Conservation (phyloP, 176 grass and related monocot species). For the Cymbopogon citratus region DNA sequence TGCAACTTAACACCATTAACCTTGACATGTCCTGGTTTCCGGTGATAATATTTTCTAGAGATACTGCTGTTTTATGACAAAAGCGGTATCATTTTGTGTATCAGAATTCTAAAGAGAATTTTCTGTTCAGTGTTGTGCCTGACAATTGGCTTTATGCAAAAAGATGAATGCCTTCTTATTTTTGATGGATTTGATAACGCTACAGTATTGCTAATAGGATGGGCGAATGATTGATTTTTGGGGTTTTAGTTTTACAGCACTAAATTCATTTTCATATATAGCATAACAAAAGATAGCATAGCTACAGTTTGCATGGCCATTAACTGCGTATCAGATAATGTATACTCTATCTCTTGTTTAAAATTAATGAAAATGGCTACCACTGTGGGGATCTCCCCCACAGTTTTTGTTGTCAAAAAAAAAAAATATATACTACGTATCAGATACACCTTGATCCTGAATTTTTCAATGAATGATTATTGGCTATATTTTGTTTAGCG, state of each 20-base stretch:
- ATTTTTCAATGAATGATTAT: not conserved
- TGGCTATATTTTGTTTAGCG: not conserved
- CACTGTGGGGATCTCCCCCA: no score
- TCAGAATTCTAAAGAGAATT: not conserved
- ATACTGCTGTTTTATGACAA: not conserved
- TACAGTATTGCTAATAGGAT: not conserved
- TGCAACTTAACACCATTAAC: not conserved
- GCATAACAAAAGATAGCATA: not conserved
- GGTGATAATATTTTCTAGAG: not conserved
- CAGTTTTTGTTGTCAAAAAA: no score
- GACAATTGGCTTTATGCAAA: not conserved
- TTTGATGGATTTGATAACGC: not conserved
- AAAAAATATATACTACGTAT: no score
- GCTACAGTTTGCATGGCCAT: not conserved
- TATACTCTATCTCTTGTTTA: no score
- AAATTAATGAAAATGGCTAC: no score
- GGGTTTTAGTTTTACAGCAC: not conserved
- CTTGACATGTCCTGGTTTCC: not conserved
- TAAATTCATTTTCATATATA: not conserved
- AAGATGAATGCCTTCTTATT: not conserved
- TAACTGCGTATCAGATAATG: not conserved
- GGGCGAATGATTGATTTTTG: not conserved
- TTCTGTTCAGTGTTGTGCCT: not conserved
- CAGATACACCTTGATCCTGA: not conserved
- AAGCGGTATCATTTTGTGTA: not conserved